These are phyloP conservation scores for Stachybotrys elegans DNA, from an alignment of 2,329 filamentous ascomycete genomes.

Conservation along the genomic window DNA sequence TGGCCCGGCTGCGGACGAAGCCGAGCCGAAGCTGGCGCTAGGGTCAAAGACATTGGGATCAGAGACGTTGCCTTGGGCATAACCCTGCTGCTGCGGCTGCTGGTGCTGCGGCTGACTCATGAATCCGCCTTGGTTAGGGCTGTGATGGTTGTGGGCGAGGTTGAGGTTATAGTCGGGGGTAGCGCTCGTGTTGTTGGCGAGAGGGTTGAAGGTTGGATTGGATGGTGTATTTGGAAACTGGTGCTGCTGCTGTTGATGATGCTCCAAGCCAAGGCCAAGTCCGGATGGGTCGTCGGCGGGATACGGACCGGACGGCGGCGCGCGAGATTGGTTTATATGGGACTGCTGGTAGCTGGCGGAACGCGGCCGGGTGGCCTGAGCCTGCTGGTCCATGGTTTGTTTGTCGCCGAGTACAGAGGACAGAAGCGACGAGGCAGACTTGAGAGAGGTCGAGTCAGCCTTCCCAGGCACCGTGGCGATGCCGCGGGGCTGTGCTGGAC, in stretches of 20 bases:
- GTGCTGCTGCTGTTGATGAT: constrained; percentile 34
- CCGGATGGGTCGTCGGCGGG: constrained; percentile 42
- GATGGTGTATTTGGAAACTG: too few relatives aligned
- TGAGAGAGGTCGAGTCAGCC: constrained; percentile 32
- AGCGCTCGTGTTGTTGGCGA: constrained; percentile 8
- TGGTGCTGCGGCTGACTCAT: constrained; percentile 23
- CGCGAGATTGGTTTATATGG: constrained; percentile 66
- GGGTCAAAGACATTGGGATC: constrained; percentile 34
- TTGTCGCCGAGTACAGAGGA: constrained; percentile 26
- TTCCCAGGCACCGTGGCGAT: constrained; percentile 36
- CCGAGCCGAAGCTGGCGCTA: constrained; percentile 39
- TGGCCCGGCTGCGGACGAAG: constrained; percentile 27
- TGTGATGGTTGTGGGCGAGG: constrained; percentile 43
- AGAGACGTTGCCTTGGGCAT: constrained; percentile 24
- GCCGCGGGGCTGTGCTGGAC: constrained; percentile 36
- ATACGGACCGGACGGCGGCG: constrained; percentile 56
- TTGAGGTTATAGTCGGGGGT: constrained; percentile 14
- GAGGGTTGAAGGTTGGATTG: constrained; percentile 36
- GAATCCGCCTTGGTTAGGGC: constrained; percentile 32
- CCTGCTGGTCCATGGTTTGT: constrained; percentile 38
- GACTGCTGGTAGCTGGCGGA: constrained; percentile 51
- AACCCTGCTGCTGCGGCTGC: constrained; percentile 24
- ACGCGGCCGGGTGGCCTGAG: constrained; percentile 52
- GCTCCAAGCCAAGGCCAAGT: constrained; percentile 55
- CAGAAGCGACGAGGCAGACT: constrained; percentile 39